These are phyloP conservation scores for Suillus clintonianus DNA, from an alignment of 768 basidiomycete species.

Conservation along the genomic window DNA sequence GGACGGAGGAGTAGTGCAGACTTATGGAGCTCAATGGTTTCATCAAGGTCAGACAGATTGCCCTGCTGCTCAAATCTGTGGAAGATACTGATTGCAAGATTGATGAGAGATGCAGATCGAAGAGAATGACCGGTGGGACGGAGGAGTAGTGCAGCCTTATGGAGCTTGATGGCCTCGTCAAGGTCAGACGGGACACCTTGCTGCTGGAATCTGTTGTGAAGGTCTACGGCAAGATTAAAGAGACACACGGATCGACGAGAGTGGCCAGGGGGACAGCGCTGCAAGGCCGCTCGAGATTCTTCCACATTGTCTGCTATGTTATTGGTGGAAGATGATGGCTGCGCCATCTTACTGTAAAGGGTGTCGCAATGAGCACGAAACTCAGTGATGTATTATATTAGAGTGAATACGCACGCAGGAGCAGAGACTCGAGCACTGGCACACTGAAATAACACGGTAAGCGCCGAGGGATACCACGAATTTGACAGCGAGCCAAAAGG, in stretches of 20 bases:
- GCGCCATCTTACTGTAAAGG: too few species aligned
- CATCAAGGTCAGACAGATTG: conserved; percentile 14
- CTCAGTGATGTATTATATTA: too few species aligned
- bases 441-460: too few species aligned
- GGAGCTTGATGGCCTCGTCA: conserved; percentile 15
- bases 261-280: background rate
- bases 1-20: conserved; percentile 17
- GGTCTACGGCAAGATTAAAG: conserved; percentile 21
- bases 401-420: too few species aligned
- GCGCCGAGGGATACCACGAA: too few species aligned
- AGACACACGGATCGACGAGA: conserved; percentile 10
- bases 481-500: too few species aligned
- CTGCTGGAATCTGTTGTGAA: conserved; percentile 24
- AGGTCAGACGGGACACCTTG: conserved; percentile 25
- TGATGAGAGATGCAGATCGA: conserved; percentile 8
- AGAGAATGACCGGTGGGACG: conserved; percentile 15
- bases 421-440: too few species aligned
- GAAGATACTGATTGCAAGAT: conserved; percentile 13
- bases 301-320: background rate
- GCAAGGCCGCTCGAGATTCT: too few species aligned
- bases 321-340: too few species aligned
- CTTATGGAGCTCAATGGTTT: conserved; percentile 17
- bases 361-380: too few species aligned
- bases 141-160: conserved; percentile 16
- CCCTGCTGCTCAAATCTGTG: conserved; percentile 12